These are phyloP conservation scores for Cerioporus squamosus DNA, from an alignment of 1,284 basidiomycete species.

Conservation along the genomic window DNA sequence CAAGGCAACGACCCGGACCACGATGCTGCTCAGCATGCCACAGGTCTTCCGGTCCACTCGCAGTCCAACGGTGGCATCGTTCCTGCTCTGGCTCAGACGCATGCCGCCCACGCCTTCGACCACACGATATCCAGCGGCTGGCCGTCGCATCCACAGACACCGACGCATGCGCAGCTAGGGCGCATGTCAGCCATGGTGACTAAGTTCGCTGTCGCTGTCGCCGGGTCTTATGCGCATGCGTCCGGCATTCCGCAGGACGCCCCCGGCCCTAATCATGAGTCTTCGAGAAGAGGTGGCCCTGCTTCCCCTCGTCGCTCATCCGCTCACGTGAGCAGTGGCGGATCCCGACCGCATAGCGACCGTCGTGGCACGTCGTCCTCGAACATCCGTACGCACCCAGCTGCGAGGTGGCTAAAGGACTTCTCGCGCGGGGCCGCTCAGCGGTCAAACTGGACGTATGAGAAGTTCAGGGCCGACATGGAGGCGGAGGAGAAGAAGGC, in stretches of 20 bases:
- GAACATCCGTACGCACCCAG: conserved; percentile 17
- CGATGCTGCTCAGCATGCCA: neutral
- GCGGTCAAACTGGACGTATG: conserved; percentile 25
- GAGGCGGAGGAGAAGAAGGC: conserved; percentile 50
- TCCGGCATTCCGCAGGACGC: conserved; percentile 13
- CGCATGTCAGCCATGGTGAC: conserved; percentile 58
- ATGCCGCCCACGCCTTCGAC: conserved; percentile 27
- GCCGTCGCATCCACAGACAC: conserved; percentile 31
- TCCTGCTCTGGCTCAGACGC: conserved; percentile 11
- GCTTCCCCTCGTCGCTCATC: too few relatives aligned
- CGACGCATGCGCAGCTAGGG: conserved; percentile 42
- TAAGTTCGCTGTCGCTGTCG: conserved; percentile 46
- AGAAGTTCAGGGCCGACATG: conserved; percentile 27
- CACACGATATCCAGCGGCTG: conserved; percentile 31
- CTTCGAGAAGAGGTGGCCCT: neutral
- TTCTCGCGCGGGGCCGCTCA: conserved; percentile 20
- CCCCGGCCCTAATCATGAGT: neutral
- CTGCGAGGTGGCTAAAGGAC: conserved; percentile 28
- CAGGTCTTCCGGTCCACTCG: neutral
- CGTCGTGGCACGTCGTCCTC: neutral
- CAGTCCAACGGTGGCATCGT: neutral
- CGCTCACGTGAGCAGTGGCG: neutral
- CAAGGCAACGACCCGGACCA: neutral
- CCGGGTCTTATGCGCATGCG: conserved; percentile 29
- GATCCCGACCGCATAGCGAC: neutral